Percentiles rank a stretch among this genome's conserved stretches.
phyloP scores from a whole-genome alignment of 1,139 yeast genomes.

The Kazachstania sp. region DNA sequence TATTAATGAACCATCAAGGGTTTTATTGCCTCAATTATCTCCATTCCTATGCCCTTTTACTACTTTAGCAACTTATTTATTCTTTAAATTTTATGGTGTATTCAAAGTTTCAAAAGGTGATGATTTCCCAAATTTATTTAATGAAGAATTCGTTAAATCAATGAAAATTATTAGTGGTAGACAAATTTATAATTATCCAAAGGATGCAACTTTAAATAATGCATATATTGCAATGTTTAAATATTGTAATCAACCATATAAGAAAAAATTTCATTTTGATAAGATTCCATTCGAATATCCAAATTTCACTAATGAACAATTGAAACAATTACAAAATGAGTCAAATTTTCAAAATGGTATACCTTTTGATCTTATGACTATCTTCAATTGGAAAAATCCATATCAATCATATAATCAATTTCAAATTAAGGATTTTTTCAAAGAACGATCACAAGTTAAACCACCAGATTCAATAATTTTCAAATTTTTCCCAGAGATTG shows the following conservation, averaged over 20 bases:
- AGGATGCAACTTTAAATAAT: conserved; percentile 24
- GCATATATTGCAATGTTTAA: conserved; percentile 25
- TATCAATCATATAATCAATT: conserved; percentile 6
- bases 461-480: conserved; percentile 16
- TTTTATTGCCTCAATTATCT: conserved; percentile 18
- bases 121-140: conserved; percentile 25
- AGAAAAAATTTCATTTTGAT: conserved; percentile 22
- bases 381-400: conserved; percentile 19
- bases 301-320: not conserved
- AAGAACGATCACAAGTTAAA: conserved; percentile 3
- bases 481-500: conserved; percentile 27
- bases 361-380: conserved; percentile 18
- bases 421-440: not conserved
- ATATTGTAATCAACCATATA: conserved; percentile 27
- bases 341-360: conserved; percentile 15
- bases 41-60: conserved; percentile 28
- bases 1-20: conserved; percentile 7
- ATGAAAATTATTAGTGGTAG: conserved; percentile 25
- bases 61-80: conserved; percentile 26
- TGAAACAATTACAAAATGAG: not conserved
- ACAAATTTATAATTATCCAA: conserved; percentile 21
- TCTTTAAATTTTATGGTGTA: conserved; percentile 27
- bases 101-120: conserved; percentile 21
- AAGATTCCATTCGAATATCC: not conserved
- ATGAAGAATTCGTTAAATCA: conserved; percentile 1